Percentiles rank a stretch among this genome's conserved stretches.
Conservation (phyloP, 148 eudicot species). For the Selenicereus undatus region DNA sequence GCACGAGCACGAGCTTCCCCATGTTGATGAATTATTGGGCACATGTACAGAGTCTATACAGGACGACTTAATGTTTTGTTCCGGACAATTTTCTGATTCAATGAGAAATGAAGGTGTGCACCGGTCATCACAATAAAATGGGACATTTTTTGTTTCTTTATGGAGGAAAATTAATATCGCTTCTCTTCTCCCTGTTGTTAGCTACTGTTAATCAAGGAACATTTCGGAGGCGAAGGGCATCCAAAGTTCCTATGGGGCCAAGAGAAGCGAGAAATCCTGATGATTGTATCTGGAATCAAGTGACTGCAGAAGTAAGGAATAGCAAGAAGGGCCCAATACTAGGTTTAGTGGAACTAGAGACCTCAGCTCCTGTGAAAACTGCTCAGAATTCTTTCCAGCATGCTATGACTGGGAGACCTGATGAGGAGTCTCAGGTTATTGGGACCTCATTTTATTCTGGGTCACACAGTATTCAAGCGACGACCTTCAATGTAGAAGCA, state of each 20-base stretch:
- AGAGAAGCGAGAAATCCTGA: background rate
- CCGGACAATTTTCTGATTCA: conserved; percentile 26
- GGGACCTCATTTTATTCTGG: conserved; percentile 9
- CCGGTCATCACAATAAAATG: background rate
- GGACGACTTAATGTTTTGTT: conserved; percentile 19
- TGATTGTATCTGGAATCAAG: conserved; percentile 16
- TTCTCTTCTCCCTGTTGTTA: background rate
- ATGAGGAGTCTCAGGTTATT: background rate
- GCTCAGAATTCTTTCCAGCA: conserved; percentile 8
- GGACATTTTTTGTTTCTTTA: background rate
- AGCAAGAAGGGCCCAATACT: conserved; percentile 13
- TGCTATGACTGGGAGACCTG: conserved; percentile 16
- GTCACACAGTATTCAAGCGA: background rate
- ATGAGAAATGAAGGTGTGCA: conserved; percentile 18
- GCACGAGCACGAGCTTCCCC: conserved; percentile 20
- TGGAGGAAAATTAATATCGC: background rate
- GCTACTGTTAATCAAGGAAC: conserved; percentile 24
- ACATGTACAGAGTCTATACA: conserved; percentile 26
- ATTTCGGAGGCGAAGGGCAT: background rate
- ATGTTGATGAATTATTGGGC: conserved; percentile 19
- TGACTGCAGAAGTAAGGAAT: background rate
- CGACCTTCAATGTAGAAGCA: conserved; percentile 16
- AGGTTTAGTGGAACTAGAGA: conserved; percentile 22
- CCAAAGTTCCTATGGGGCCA: conserved; percentile 14
- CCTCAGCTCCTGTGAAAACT: conserved; percentile 18